These are phyloP conservation scores for Pythium angustatum DNA, from an alignment of 352 stramenopile genomes.

Conservation along the genomic window DNA sequence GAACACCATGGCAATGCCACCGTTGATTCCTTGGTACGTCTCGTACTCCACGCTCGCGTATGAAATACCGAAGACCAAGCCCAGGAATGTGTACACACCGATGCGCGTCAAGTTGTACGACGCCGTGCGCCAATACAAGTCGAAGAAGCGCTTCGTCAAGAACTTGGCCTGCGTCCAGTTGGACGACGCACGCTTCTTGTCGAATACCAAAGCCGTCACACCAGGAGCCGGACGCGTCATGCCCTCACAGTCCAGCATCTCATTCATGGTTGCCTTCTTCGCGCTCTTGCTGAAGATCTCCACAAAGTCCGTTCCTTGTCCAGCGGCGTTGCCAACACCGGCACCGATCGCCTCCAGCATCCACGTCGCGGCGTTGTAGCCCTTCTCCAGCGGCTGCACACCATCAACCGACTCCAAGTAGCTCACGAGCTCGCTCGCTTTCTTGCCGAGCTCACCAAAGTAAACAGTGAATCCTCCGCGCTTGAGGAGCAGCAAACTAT, in stretches of 20 bases:
- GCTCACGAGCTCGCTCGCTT: conserved; percentile 28
- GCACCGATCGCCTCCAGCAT: conserved; percentile 48
- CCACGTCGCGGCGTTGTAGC: conserved; percentile 58
- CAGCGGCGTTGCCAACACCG: conserved; percentile 28
- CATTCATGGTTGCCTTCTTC: not conserved
- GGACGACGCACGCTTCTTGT: conserved; percentile 6
- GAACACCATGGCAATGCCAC: conserved; percentile 67
- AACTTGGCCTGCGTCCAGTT: conserved; percentile 6
- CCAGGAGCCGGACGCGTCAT: conserved; percentile 45
- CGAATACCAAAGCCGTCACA: not conserved
- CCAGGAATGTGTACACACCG: conserved; percentile 25
- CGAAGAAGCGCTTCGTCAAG: conserved; percentile 7
- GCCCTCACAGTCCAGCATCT: conserved; percentile 64
- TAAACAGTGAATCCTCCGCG: conserved; percentile 29
- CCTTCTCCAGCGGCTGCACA: conserved; percentile 34
- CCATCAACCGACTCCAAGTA: conserved; percentile 59
- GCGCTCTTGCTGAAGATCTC: conserved; percentile 3
- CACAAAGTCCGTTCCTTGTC: conserved; percentile 17
- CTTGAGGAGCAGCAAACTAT: conserved; percentile 32
- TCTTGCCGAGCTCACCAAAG: conserved; percentile 29
- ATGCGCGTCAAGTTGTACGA: conserved; percentile 68
- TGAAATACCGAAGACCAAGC: conserved; percentile 48
- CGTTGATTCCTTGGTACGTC: conserved; percentile 31
- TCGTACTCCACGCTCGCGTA: conserved; percentile 29
- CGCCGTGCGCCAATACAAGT: conserved; percentile 69